These are phyloP conservation scores for Mucuna pruriens DNA, from an alignment of 306 rosid genomes.

Conservation along the genomic window DNA sequence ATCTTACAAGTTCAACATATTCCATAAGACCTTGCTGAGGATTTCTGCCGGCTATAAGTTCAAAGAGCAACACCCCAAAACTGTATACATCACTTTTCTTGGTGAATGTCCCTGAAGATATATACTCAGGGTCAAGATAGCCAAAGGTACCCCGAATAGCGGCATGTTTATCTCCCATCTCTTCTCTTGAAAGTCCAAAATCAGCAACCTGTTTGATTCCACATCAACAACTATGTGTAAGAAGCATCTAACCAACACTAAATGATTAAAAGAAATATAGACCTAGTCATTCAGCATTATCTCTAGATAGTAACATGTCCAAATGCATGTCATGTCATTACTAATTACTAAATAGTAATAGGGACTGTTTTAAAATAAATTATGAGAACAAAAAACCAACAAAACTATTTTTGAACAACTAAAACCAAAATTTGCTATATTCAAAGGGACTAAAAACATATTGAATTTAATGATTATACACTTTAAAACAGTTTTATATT, in stretches of 20 bases:
- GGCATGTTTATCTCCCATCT: constrained; percentile 84
- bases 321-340: not conserved
- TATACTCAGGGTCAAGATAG: constrained; percentile 93
- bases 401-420: not conserved
- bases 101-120: constrained; percentile 86
- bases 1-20: constrained; percentile 90
- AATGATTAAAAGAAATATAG: not conserved
- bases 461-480: not conserved
- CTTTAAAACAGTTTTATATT: too few species aligned
- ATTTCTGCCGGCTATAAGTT: constrained; percentile 90
- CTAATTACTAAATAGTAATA: not conserved
- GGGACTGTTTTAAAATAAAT: not conserved
- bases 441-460: not conserved
- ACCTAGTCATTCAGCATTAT: not conserved
- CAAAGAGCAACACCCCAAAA: constrained; percentile 93
- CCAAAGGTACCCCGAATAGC: constrained; percentile 92
- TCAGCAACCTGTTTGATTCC: constrained; percentile 83
- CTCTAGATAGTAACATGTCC: not conserved
- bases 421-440: not conserved
- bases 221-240: constrained; percentile 19
- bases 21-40: constrained; percentile 99
- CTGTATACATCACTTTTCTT: constrained; percentile 99
- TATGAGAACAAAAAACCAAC: not conserved
- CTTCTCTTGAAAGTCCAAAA: constrained; percentile 98
- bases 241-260: not conserved